phyloP scores from a whole-genome alignment of 208 protist genomes.

The Wallacemonas collosoma region DNA sequence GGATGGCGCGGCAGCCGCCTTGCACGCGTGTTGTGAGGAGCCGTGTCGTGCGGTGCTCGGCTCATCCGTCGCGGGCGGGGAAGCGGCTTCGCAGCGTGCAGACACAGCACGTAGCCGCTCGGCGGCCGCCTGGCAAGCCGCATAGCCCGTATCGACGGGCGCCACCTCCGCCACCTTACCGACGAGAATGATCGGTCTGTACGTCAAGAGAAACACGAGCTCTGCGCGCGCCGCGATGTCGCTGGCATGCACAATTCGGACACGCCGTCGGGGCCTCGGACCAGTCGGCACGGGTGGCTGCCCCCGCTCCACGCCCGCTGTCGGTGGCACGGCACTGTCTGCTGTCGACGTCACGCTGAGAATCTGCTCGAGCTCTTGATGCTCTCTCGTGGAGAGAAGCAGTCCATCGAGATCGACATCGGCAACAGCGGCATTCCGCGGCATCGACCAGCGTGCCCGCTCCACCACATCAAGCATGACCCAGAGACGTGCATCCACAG shows the following conservation, averaged over 20 bases:
- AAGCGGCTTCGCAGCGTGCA: too few relatives aligned
- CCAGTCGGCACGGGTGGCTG: too few relatives aligned
- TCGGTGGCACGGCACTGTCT: too few relatives aligned
- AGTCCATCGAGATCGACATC: background rate
- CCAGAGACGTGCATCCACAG: background rate
- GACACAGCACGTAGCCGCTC: background rate
- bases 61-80: too few relatives aligned
- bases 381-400: background rate
- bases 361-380: background rate
- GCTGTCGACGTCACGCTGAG: background rate
- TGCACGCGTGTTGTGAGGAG: too few relatives aligned
- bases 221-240: constrained; percentile 16
- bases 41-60: too few relatives aligned
- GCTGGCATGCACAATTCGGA: constrained; percentile 19
- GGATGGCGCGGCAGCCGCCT: too few relatives aligned
- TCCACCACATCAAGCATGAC: background rate
- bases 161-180: background rate
- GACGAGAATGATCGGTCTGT: constrained; percentile 18
- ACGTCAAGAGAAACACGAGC: constrained; percentile 24
- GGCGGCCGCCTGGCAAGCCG: background rate
- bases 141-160: background rate
- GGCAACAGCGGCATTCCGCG: background rate
- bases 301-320: too few relatives aligned
- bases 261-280: background rate
- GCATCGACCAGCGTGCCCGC: background rate